Evolutionary conservation across 2,329 filamentous ascomycete genomes (phyloP).

Genomic region (Penicillium sclerotigenum): DNA sequence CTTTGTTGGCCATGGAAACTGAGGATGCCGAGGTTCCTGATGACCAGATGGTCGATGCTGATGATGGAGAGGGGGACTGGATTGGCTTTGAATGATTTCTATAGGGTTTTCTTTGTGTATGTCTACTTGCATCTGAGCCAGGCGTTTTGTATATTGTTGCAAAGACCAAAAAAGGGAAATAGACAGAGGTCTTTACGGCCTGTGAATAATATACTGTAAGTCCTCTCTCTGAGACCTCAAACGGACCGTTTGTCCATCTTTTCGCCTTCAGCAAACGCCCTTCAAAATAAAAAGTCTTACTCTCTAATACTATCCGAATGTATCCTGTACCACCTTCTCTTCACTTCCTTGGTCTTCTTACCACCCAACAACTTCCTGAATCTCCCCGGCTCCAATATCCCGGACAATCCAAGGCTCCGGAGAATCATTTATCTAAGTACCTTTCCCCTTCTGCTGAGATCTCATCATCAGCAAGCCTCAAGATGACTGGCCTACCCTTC

Average conservation of each 20-base stretch:
- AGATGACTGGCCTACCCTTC: conserved; percentile 6
- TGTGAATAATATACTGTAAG: conserved; percentile 7
- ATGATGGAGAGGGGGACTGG: conserved; percentile 52
- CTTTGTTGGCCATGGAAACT: conserved; percentile 32
- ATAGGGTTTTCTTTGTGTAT: conserved; percentile 13
- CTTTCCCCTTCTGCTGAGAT: not conserved
- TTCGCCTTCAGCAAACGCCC: conserved; percentile 3
- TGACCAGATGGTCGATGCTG: conserved; percentile 31
- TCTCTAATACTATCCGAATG: conserved; percentile 17
- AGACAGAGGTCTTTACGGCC: conserved; percentile 15
- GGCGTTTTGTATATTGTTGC: conserved; percentile 23
- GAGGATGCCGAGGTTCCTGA: conserved; percentile 25
- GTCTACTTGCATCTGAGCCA: conserved; percentile 31
- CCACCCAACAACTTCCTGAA: not conserved
- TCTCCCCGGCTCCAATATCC: not conserved
- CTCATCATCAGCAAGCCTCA: not conserved
- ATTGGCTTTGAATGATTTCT: conserved; percentile 50
- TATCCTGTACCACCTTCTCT: conserved; percentile 16
- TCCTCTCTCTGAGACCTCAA: conserved; percentile 8
- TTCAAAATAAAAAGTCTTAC: not conserved
- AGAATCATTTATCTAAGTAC: conserved; percentile 1
- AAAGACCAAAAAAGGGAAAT: conserved; percentile 20
- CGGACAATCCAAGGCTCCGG: not conserved
- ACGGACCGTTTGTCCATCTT: not conserved
- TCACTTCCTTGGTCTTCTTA: not conserved